Conservation (phyloP, 2,329 filamentous ascomycete species). For the Ceratocystis harringtonii region DNA sequence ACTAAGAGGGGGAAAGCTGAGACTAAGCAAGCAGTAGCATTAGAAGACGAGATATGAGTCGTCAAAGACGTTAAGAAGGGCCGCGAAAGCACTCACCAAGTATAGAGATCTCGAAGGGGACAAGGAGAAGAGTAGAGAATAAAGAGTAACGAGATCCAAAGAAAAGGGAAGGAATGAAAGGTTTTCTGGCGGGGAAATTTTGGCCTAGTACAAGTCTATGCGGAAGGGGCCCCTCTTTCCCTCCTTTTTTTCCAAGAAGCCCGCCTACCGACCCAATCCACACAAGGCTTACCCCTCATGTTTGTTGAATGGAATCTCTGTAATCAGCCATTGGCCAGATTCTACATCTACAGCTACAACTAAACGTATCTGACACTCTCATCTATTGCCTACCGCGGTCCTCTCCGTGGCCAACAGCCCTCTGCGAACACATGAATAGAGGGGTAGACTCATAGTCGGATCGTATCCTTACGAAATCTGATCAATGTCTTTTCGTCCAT, state of each 20-base stretch:
- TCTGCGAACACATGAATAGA: no score
- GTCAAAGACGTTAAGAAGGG: slow-evolving; percentile 11
- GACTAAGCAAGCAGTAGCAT: background rate
- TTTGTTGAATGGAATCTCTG: no score
- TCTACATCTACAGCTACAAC: no score
- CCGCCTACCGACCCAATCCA: background rate
- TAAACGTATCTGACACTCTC: no score
- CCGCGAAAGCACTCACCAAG: slow-evolving; percentile 7
- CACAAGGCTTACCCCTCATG: no score
- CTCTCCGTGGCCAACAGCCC: no score
- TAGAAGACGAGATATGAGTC: background rate
- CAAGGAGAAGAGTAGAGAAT: slow-evolving; percentile 19
- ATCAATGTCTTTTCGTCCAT: no score
- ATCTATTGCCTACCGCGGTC: no score
- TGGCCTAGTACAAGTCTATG: background rate
- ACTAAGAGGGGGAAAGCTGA: background rate
- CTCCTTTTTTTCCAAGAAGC: background rate
- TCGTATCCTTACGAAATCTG: no score
- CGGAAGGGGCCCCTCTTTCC: background rate
- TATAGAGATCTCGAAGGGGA: slow-evolving; percentile 18
- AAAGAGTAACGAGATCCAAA: slow-evolving; percentile 11
- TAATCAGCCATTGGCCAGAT: no score
- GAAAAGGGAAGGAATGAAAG: slow-evolving; percentile 9
- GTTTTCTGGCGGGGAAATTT: slow-evolving; percentile 12
- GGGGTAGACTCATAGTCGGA: no score